Base-by-base conservation (phyloP, 2,329 filamentous ascomycete genomes). In the Nakataea oryzae region DNA sequence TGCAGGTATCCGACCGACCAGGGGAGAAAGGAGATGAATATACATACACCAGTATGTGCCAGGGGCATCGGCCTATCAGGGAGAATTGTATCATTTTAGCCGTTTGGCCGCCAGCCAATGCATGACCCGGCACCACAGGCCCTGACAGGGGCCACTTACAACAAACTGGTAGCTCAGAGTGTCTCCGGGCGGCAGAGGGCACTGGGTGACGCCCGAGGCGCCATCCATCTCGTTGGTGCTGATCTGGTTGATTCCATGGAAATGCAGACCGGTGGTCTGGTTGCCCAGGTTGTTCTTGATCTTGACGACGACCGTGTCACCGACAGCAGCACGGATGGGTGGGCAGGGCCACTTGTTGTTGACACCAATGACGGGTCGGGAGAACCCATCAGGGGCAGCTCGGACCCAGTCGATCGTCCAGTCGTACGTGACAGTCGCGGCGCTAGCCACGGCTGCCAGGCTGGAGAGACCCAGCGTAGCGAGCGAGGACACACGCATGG, bases 321-420 rank as follows among this genome's bases (percentile, higher is more conserved):
- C 81, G 29, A 78, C 74, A 57, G 72, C 77, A 55, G 78, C 82
- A 63, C 81, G 75, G 32, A 86, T 79, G 7, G 70, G 69, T 1
- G 86, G 86, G 61, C 83, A 80, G 14, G 86, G 86, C 82, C 85
- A 86, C 67, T 81, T 69, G 4, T 79, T 79, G 67, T 88, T 88
- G 70, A 88, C 82, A 14, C 83, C 84, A 17, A 76, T 72, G 56
- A 76, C 72, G 3, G 74, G 70, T 27, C 74, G 69, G 13, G 64
- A 63, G 57, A 73, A 70, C 41, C 75, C 75, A 62, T 77, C 74
- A 0, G 75, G 75, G 8, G 70, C 65, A 3, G 71, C 71, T 58
- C 65, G 72, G 3, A 78, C 74, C 76, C 76, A 78, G 9, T 71
- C 75, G 55, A 74, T 69, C 41, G 73, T 70, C 75, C 75, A 78